Evolutionary conservation across 2,329 filamentous ascomycete genomes (phyloP), one percentile per base, ranked within the genome.

Genomic region (Colletotrichum salicis): DNA sequence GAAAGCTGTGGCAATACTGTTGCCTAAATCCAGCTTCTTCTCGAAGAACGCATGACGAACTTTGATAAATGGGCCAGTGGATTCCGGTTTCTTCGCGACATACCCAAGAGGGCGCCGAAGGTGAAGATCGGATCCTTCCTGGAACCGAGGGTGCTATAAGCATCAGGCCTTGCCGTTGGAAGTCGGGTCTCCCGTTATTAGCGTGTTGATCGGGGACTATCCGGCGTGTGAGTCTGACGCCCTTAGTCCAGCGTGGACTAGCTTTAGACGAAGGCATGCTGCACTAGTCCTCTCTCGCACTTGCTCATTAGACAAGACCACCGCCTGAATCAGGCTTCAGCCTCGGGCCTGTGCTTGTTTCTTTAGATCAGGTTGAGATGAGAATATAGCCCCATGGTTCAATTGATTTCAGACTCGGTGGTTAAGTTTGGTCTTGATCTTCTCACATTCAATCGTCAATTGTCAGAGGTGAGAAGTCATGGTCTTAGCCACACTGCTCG

Each of bases 151-250:
- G n/a, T 35, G 54, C 15, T 12, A 57, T 45, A 29, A 59, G 41
- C 29, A 15, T 19, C 19, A 58, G 27, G 58, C n/a, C 31, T 27
- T 63, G 58, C 57, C 52, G 57, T 71, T 71, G 64, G 35, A 54
- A 45, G 52, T 68, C 68, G 52, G 58, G 35, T 58, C 62, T 71
- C 68, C 64, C 64, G 52, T 52, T n/a, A 24, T 33, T 67, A 58
- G 52, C 57, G 37, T 31, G 12, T 31, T 51, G 52, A 56, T 67
- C 52, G 63, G 15, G 27, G 54, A 35, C 37, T 54, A 35, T 68
- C 68, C 64, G 64, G 68, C 33, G 64, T 71, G n/a, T 68, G 68
- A 59, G 29, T 41, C 41, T 33, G 41, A 22, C 41, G 51, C 51
- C 41, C 58, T 68, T 56, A n/a, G 19, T 5, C 54, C 27, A 48